Base-by-base conservation (phyloP, 2,329 filamentous ascomycete genomes). In the Alternaria atra region DNA sequence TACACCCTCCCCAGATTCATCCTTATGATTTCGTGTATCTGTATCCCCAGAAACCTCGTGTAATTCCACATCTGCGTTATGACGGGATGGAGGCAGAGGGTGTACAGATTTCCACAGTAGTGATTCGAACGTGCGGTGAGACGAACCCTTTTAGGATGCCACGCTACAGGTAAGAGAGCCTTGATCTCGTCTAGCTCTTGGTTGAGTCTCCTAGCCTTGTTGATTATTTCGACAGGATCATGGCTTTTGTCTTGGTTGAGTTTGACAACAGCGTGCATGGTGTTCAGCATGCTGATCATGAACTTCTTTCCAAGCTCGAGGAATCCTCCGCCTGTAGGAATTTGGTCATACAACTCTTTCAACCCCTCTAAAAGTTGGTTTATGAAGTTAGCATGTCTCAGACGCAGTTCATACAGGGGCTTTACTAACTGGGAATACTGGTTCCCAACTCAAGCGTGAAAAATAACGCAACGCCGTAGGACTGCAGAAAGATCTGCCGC, bases 1-100 rank as follows among this genome's bases (percentile, higher is more conserved):
- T 47, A 40, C 1, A 69, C 70, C 57, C 60, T 68, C 6, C 37
- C 43, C 9, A 78, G 55, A 23, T 72, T 66, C 5, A 60, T 44
- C n/a, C 65, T 67, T 6, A 76, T 58, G 27, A 68, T 32, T 25
- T 58, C 60, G 52, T 73, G 71, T 1, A 78, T 67, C 34, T 65
- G 48, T 27, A 76, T 58, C 2, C 71, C 67, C 37, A 69, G 66
- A 2, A 61, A 56, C 4, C 72, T 60, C 25, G 76, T 65, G 39
- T 73, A 71, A 55, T 76, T 77, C 72, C 70, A 75, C 64, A 76
- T 73, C 34, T 73, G 68, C 3, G 64, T 63, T 9, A 76, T 67
- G 72, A 74, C 77, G 2, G 70, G 66, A 37, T 74, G 70, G 7
- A 62, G 55, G 59, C 77, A 78, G 17, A 76, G 59, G 57, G 76